Conservation (phyloP, 2,329 filamentous ascomycete species). For the Aspergillus sclerotialis region DNA sequence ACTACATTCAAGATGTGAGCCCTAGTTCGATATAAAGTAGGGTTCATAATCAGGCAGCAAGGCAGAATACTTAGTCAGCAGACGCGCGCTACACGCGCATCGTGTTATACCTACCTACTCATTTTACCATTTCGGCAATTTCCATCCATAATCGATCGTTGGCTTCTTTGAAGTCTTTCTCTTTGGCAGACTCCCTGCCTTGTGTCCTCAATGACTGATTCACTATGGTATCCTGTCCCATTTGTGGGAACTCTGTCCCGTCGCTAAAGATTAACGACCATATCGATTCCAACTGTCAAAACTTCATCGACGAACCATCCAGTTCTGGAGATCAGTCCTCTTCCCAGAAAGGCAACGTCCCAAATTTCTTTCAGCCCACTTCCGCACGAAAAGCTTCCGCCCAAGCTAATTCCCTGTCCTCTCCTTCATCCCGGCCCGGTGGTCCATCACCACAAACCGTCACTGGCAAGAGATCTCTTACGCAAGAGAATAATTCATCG, state of each 20-base stretch:
- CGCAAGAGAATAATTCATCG: constrained; percentile 15
- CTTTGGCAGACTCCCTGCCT: background rate
- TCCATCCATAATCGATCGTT: background rate
- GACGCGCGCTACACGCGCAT: too few relatives aligned
- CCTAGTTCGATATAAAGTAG: too few relatives aligned
- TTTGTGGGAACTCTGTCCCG: constrained; percentile 59
- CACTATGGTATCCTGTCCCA: constrained; percentile 65
- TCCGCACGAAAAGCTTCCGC: constrained; percentile 36
- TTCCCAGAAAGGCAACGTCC: constrained; percentile 35
- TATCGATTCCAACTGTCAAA: constrained; percentile 74
- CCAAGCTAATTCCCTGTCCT: constrained; percentile 15
- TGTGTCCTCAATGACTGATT: constrained; percentile 1
- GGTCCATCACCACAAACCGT: constrained; percentile 20
- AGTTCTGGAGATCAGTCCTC: constrained; percentile 37
- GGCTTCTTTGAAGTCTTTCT: too few relatives aligned
- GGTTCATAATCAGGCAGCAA: too few relatives aligned
- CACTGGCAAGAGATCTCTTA: constrained; percentile 26
- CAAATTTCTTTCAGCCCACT: constrained; percentile 51
- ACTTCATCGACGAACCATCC: constrained; percentile 47
- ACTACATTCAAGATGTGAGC: too few relatives aligned
- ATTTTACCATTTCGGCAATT: background rate
- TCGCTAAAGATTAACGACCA: constrained; percentile 72
- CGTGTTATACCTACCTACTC: background rate
- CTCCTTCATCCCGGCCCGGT: constrained; percentile 13
- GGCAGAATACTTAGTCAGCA: too few relatives aligned